Percentiles rank a stretch among this genome's conserved stretches.
Conservation (phyloP, 768 basidiomycete species). For the Hortiboletus campestris region DNA sequence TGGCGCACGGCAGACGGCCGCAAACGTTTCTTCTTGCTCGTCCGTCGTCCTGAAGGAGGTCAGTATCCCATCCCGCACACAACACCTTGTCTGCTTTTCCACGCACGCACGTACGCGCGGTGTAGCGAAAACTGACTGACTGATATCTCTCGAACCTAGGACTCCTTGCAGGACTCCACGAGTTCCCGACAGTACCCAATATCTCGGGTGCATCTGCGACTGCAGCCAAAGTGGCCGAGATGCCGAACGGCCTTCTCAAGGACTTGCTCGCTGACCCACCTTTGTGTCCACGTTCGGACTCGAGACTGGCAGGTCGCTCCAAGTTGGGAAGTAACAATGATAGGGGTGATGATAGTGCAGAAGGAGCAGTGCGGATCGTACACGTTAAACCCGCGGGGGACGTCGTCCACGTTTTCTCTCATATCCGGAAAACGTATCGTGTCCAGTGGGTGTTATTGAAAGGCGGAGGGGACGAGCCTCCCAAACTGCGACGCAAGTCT, state of each 20-base stretch:
- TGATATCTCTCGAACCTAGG: conserved; percentile 45
- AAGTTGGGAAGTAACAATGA: not conserved
- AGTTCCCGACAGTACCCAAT: conserved; percentile 73
- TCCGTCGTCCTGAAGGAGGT: conserved; percentile 85
- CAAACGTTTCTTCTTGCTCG: conserved; percentile 68
- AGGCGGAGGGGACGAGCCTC: conserved; percentile 52
- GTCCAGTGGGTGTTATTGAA: conserved; percentile 68
- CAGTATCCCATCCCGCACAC: conserved; percentile 13
- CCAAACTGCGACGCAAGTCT: conserved; percentile 16
- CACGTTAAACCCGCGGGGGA: conserved; percentile 55
- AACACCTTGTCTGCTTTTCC: not conserved
- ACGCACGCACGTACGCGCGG: not conserved
- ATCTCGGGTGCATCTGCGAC: conserved; percentile 43
- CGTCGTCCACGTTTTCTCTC: conserved; percentile 83
- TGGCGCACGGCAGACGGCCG: conserved; percentile 48
- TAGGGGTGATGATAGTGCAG: not conserved
- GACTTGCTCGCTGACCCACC: conserved; percentile 38
- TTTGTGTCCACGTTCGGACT: conserved; percentile 4
- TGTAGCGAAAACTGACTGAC: conserved; percentile 5
- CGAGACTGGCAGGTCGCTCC: not conserved
- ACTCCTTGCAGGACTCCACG: conserved; percentile 84
- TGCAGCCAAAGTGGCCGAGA: conserved; percentile 30
- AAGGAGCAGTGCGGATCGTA: conserved; percentile 33
- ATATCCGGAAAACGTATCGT: conserved; percentile 84
- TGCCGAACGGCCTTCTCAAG: conserved; percentile 38